These are phyloP conservation scores for Pouteria campechiana DNA, from an alignment of 179 eudicot species.

Conservation along the genomic window DNA sequence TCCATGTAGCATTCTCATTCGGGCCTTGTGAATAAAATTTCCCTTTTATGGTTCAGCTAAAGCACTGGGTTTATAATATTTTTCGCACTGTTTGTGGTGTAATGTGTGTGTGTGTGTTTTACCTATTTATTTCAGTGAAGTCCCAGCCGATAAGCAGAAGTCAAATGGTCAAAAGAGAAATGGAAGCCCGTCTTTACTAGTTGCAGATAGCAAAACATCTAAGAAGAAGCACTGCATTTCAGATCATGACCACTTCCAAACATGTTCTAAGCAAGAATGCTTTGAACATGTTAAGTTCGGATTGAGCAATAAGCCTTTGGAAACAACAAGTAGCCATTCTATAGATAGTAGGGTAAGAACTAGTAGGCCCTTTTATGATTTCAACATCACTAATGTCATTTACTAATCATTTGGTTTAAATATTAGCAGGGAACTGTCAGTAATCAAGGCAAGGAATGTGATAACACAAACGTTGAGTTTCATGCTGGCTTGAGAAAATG, in stretches of 20 bases:
- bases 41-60: no score
- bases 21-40: no score
- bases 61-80: no score
- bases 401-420: not conserved
- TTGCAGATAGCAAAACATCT: slow-evolving; percentile 30
- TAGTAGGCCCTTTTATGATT: not conserved
- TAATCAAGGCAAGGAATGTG: slow-evolving; percentile 6
- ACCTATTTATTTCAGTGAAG: slow-evolving; percentile 22
- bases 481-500: slow-evolving; percentile 61
- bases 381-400: not conserved
- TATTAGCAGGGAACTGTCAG: slow-evolving; percentile 22
- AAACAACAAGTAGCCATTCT: slow-evolving; percentile 14
- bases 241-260: slow-evolving; percentile 13
- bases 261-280: slow-evolving; percentile 13
- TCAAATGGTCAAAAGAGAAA: slow-evolving; percentile 39
- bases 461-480: no score
- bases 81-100: no score
- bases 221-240: slow-evolving; percentile 45
- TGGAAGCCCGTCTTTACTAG: slow-evolving; percentile 38
- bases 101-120: no score
- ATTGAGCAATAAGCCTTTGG: slow-evolving; percentile 14
- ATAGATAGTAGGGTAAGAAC: slow-evolving; percentile 22
- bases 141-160: slow-evolving; percentile 25
- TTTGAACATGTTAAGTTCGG: slow-evolving; percentile 7
- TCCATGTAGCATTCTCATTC: no score